Percentiles rank a stretch among this genome's conserved stretches.
Conservation (phyloP, 257 asterid genomes). For the Cinchona pubescens region DNA sequence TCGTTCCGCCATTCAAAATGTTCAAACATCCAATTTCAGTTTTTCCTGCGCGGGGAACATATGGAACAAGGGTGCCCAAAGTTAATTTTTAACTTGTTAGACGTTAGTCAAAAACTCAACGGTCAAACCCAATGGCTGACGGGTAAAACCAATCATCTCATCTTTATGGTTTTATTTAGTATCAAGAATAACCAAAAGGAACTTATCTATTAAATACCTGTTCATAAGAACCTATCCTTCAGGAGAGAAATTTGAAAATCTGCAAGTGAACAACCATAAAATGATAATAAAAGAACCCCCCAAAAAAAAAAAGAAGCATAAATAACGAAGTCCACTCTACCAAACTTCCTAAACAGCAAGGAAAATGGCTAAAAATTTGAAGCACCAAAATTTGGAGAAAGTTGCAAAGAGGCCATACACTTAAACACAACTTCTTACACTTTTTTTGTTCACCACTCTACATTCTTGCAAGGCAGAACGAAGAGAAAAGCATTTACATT, state of each 20-base stretch:
- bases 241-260: background rate
- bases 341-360: background rate
- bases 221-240: background rate
- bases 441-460: conserved; percentile 19
- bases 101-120: too few species aligned
- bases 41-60: background rate
- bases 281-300: background rate
- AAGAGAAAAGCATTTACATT: conserved; percentile 35
- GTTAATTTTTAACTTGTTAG: too few species aligned
- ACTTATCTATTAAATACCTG: background rate
- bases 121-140: too few species aligned
- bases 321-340: background rate
- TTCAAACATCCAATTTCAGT: background rate
- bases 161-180: background rate
- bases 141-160: background rate
- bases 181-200: background rate
- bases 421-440: conserved; percentile 12
- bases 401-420: conserved; percentile 3
- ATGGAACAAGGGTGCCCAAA: background rate
- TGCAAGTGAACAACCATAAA: background rate
- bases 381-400: background rate
- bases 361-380: background rate
- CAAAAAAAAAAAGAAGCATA: background rate
- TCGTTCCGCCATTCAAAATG: too few species aligned
- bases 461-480: conserved; percentile 19